A percentile compares a stretch with the other conserved stretches of the same genome.
Evolutionary conservation across 2,329 filamentous ascomycete genomes (phyloP).

Genomic region (Dactylellina leptospora): DNA sequence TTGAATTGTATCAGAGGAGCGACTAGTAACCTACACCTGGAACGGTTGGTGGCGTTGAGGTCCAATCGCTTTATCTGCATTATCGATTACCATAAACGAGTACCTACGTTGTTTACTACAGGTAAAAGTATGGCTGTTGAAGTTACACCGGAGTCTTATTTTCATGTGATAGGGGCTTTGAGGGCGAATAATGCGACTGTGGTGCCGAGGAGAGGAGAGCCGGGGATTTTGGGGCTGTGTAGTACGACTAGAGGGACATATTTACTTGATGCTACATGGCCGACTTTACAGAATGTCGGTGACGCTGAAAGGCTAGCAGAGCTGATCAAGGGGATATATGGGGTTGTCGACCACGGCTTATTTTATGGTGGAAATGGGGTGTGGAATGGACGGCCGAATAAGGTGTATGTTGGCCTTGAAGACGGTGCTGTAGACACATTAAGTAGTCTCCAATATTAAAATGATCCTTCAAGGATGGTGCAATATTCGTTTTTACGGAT

Average conservation of each 20-base stretch:
- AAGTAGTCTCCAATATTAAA: too few species aligned
- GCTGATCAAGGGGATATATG: conserved; percentile 79
- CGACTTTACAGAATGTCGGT: conserved; percentile 58
- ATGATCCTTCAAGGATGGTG: too few species aligned
- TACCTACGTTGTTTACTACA: conserved; percentile 29
- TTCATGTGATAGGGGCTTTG: conserved; percentile 25
- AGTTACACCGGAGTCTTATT: conserved; percentile 46
- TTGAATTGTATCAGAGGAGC: conserved; percentile 93
- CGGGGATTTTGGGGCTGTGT: conserved; percentile 23
- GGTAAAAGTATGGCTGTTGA: conserved; percentile 41
- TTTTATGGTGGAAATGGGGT: conserved; percentile 68
- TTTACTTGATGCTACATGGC: conserved; percentile 42
- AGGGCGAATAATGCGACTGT: conserved; percentile 19
- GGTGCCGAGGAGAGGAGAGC: conserved; percentile 24
- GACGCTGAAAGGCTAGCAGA: conserved; percentile 78
- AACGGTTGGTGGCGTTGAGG: conserved; percentile 36
- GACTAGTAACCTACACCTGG: conserved; percentile 29
- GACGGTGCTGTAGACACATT: conserved; percentile 69
- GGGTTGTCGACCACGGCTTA: conserved; percentile 89
- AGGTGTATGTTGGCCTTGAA: conserved; percentile 92
- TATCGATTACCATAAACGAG: conserved; percentile 38
- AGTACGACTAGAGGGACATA: conserved; percentile 26
- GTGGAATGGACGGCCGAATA: conserved; percentile 77
- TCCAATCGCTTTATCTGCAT: conserved; percentile 34
- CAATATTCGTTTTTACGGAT: too few species aligned